Conservation (phyloP, 257 asterid species). For the Coffea eugenioides region DNA sequence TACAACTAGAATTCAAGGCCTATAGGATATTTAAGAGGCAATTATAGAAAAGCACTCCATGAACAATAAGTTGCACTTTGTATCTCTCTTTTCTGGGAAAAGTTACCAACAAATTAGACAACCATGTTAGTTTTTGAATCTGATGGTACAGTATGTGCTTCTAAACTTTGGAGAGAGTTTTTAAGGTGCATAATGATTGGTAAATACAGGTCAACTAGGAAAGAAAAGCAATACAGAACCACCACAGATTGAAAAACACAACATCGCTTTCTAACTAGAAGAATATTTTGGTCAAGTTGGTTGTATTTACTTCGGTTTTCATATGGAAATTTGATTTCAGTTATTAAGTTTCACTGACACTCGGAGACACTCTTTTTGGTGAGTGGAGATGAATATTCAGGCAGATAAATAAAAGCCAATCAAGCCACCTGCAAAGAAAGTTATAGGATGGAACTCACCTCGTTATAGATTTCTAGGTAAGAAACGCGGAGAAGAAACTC, state of each 20-base stretch:
- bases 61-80: not conserved
- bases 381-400: not conserved
- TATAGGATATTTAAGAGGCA: not conserved
- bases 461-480: slow-evolving; percentile 80
- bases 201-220: no score
- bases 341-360: not conserved
- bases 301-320: no score
- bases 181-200: not conserved
- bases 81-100: not conserved
- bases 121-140: not conserved
- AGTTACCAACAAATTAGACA: not conserved
- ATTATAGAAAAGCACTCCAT: not conserved
- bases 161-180: not conserved
- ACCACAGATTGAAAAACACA: not conserved
- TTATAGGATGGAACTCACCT: slow-evolving; percentile 45
- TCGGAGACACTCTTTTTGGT: not conserved
- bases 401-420: not conserved
- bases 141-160: not conserved
- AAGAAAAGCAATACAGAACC: not conserved
- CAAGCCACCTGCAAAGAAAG: not conserved
- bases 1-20: not conserved
- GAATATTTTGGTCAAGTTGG: not conserved
- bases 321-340: not conserved
- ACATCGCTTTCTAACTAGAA: not conserved
- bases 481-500: slow-evolving; percentile 89